Percentiles rank a stretch among this genome's conserved stretches.
Evolutionary conservation across 208 protist genomes (phyloP).

Genomic region (Lotmaria passim): DNA sequence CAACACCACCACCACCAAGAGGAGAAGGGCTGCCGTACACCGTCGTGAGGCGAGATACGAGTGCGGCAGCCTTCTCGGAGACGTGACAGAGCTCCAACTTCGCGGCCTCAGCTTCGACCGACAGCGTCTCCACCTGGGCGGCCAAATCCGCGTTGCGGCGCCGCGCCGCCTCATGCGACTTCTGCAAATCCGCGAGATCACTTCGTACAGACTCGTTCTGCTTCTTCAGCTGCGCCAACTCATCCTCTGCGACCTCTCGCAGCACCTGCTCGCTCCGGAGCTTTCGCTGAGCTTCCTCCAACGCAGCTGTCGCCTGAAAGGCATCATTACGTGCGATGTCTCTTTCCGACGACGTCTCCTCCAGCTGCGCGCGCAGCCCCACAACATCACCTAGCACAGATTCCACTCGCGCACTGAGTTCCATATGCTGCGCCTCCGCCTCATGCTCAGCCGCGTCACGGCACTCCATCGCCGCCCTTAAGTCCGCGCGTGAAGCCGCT

Average conservation of each 20-base stretch:
- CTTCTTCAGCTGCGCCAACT: too few species aligned
- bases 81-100: conserved; percentile 13
- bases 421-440: neutral
- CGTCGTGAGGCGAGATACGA: conserved; percentile 3
- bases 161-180: too few species aligned
- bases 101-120: conserved; percentile 1
- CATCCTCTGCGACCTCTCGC: too few species aligned
- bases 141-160: neutral
- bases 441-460: neutral
- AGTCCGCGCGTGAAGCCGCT: neutral
- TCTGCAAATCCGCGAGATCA: too few species aligned
- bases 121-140: conserved; percentile 12
- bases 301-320: too few species aligned
- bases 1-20: too few species aligned
- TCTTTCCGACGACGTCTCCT: neutral
- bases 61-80: conserved; percentile 6
- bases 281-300: too few species aligned
- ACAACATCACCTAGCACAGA: neutral
- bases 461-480: neutral
- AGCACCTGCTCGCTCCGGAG: too few species aligned
- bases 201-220: too few species aligned
- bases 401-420: conserved; percentile 3
- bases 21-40: neutral
- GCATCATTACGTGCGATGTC: too few species aligned
- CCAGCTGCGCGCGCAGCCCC: conserved; percentile 17